Base-by-base conservation (phyloP, 2,329 filamentous ascomycete species). In the Remersonia thermophila region DNA sequence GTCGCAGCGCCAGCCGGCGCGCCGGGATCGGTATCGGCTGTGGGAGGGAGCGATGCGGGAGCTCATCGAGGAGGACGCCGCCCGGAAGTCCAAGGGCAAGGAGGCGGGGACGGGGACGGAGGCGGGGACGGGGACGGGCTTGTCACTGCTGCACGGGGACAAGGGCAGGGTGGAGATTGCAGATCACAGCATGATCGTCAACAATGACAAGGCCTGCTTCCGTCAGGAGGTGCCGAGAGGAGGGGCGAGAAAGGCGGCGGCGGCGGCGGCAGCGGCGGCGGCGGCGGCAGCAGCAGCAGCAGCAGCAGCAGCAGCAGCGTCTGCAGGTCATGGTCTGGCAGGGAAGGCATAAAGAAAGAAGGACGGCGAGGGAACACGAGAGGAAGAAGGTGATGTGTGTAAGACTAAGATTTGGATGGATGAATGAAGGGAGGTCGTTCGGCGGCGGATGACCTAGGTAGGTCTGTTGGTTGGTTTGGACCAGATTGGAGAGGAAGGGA, bases 131-230 rank as follows among this genome's bases (percentile, higher is more conserved):
- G n/a, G n/a, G n/a, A n/a, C n/a, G n/a, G n/a, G n/a, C n/a, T n/a
- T n/a, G n/a, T 55, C 7, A 7, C 25, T 27, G 11, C 12, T 39
- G 44, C 49, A 41, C 44, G 54, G 44, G 41, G 49, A 47, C 23
- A 54, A 55, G 11, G 59, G 59, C 18, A 53, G 61, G 29, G 54
- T 61, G 13, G 71, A 77, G 45, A 71, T 70, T 47, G 70, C 72
- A 2, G 73, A 79, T 40, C 66, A 74, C 46, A 77, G 72, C 50
- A 75, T 77, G 61, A 73, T 79, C 52, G 73, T 79, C 25, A 76
- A 79, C 43, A 64, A 70, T 2, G 68, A 73, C 17, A 60, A 60
- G 35, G 54, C 57, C 8, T 72, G 69, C 41, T 59, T 66, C 30
- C 66, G 74, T 28, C 69, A 69, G 43, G 69, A 73, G 42, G 52